These are phyloP conservation scores for Aspergillus sp. DNA, from an alignment of 2,329 filamentous ascomycete species.

Conservation along the genomic window DNA sequence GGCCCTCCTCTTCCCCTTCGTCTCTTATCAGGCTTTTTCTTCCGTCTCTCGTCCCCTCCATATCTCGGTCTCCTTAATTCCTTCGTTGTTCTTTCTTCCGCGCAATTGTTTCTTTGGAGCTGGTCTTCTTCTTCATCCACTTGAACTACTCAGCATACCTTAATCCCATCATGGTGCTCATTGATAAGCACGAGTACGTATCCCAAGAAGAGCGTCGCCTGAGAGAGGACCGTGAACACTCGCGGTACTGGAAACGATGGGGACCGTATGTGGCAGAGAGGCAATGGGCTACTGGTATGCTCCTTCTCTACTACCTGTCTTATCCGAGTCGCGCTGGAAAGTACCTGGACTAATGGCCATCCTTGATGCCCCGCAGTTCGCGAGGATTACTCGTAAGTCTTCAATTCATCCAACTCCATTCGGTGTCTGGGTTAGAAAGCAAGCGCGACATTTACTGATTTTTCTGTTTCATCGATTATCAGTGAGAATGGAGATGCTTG, in stretches of 20 bases:
- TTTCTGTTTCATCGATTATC: slow-evolving; percentile 8
- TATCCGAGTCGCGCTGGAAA: neutral
- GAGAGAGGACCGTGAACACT: slow-evolving; percentile 77
- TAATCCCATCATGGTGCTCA: slow-evolving; percentile 72
- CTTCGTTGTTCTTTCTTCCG: no score
- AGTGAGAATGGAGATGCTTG: slow-evolving; percentile 86
- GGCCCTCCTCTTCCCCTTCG: neutral
- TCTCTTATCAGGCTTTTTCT: neutral
- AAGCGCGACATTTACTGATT: slow-evolving; percentile 6
- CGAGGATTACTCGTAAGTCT: slow-evolving; percentile 79
- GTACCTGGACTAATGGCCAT: slow-evolving; percentile 26
- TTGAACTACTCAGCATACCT: neutral
- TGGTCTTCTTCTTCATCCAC: neutral
- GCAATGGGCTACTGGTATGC: slow-evolving; percentile 88
- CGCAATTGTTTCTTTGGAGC: neutral
- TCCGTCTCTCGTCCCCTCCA: neutral
- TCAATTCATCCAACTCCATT: slow-evolving; percentile 1
- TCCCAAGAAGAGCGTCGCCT: slow-evolving; percentile 89
- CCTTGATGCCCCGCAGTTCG: slow-evolving; percentile 59
- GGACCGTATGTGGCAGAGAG: slow-evolving; percentile 90
- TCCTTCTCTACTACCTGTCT: slow-evolving; percentile 15
- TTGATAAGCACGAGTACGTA: slow-evolving; percentile 83
- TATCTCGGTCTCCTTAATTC: no score
- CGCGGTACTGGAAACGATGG: slow-evolving; percentile 98
- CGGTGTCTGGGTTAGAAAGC: neutral